Conservation (phyloP, 495 filamentous ascomycete genomes). For the Penicillium canescens region DNA sequence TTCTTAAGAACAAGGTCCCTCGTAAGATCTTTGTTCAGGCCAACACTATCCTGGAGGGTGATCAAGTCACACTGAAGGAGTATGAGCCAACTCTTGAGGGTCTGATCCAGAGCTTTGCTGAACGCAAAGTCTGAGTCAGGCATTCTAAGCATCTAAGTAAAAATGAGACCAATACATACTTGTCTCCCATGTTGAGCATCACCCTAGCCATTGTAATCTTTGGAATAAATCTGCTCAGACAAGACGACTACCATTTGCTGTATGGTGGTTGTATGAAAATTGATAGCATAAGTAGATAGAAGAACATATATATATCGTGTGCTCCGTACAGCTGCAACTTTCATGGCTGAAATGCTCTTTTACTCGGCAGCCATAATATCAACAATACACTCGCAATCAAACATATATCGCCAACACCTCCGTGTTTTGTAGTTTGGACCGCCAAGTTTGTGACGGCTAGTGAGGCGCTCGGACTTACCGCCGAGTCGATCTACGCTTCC, state of each 20-base stretch:
- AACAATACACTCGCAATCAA: too few species aligned
- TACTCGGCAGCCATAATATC: too few species aligned
- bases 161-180: neutral
- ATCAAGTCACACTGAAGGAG: slow-evolving; percentile 77
- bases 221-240: too few species aligned
- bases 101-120: slow-evolving; percentile 87
- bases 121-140: slow-evolving; percentile 57
- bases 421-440: too few species aligned
- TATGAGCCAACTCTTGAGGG: slow-evolving; percentile 86
- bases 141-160: slow-evolving; percentile 24
- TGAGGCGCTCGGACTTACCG: slow-evolving; percentile 15
- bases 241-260: too few species aligned
- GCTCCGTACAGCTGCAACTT: neutral
- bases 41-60: slow-evolving; percentile 77
- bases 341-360: neutral
- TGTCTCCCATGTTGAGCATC: too few species aligned
- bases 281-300: too few species aligned
- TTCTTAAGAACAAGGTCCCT: slow-evolving; percentile 83
- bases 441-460: slow-evolving; percentile 5
- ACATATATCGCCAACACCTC: too few species aligned
- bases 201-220: too few species aligned
- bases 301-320: too few species aligned
- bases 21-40: slow-evolving; percentile 96
- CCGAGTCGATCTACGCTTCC: slow-evolving; percentile 17
- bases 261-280: too few species aligned